Percentiles rank a stretch among this genome's conserved stretches.
Evolutionary conservation across 2,329 filamentous ascomycete genomes (phyloP).

Genomic region (Exophiala alcalophila): DNA sequence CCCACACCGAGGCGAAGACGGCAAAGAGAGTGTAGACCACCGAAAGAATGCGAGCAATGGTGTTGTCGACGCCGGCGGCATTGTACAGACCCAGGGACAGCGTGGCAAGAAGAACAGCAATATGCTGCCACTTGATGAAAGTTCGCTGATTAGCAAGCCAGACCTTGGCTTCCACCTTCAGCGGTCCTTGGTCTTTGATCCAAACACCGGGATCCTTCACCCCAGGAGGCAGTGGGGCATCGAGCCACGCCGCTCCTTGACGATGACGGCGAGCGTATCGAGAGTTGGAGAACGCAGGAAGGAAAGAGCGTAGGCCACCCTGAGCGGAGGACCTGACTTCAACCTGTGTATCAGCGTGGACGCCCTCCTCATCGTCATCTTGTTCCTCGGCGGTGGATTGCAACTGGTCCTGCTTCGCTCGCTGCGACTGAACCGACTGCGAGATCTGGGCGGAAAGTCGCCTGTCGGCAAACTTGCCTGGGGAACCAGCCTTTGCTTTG

Average conservation of each 20-base stretch:
- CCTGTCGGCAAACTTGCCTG: slow-evolving; percentile 24
- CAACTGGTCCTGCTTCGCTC: slow-evolving; percentile 13
- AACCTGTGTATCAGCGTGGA: slow-evolving; percentile 32
- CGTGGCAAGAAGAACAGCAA: slow-evolving; percentile 80
- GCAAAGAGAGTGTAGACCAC: slow-evolving; percentile 79
- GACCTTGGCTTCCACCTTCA: slow-evolving; percentile 94
- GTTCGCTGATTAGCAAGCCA: slow-evolving; percentile 98
- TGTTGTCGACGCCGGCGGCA: slow-evolving; percentile 71
- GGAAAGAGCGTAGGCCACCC: slow-evolving; percentile 64
- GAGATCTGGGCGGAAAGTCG: slow-evolving; percentile 27
- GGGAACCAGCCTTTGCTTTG: slow-evolving; percentile 23
- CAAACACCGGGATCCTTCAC: slow-evolving; percentile 80
- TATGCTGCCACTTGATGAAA: slow-evolving; percentile 98
- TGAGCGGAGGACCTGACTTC: slow-evolving; percentile 43
- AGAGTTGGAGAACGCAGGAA: slow-evolving; percentile 78
- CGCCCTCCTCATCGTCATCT: slow-evolving; percentile 51
- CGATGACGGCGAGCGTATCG: slow-evolving; percentile 63
- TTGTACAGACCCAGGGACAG: slow-evolving; percentile 84
- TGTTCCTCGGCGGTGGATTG: slow-evolving; percentile 40
- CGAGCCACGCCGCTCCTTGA: slow-evolving; percentile 34
- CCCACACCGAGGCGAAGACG: slow-evolving; percentile 80
- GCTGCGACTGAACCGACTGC: slow-evolving; percentile 29
- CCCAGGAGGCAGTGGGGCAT: slow-evolving; percentile 70
- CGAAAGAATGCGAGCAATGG: slow-evolving; percentile 74
- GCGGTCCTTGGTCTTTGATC: slow-evolving; percentile 90